Conservation (phyloP, 208 protist species). For the Crithidia expoeki region DNA sequence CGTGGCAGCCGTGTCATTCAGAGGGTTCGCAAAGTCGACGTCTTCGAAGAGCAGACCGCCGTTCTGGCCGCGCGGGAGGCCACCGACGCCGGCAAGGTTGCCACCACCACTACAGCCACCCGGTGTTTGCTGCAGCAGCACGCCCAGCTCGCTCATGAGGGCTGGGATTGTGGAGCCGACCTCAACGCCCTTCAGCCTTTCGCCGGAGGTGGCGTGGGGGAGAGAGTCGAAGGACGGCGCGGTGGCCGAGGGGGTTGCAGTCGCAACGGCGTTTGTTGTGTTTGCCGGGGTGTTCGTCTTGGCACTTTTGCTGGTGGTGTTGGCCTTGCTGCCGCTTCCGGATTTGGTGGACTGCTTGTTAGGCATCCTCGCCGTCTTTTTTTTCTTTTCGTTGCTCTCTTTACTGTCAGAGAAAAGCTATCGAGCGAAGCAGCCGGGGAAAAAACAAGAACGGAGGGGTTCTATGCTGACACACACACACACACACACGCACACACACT, state of each 20-base stretch:
- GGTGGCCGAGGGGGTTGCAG: slow-evolving; percentile 5
- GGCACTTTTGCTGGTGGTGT: background rate
- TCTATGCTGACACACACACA: no score
- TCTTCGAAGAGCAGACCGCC: slow-evolving; percentile 41
- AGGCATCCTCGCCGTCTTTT: slow-evolving; percentile 6
- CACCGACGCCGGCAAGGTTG: no score
- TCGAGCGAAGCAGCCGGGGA: no score
- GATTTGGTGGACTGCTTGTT: slow-evolving; percentile 23
- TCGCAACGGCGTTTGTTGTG: background rate
- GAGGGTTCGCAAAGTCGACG: slow-evolving; percentile 8
- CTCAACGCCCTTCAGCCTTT: slow-evolving; percentile 31
- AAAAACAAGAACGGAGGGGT: no score
- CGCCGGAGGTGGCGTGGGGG: slow-evolving; percentile 33
- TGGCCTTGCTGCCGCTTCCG: slow-evolving; percentile 1
- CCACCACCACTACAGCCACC: slow-evolving; percentile 6
- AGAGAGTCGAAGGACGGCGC: slow-evolving; percentile 29
- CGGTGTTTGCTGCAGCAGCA: slow-evolving; percentile 34
- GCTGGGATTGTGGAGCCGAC: slow-evolving; percentile 32
- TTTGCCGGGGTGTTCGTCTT: slow-evolving; percentile 10
- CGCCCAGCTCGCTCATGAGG: slow-evolving; percentile 38
- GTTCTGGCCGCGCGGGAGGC: slow-evolving; percentile 33
- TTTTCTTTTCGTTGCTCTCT: background rate
- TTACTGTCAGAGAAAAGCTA: no score
- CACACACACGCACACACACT: no score
- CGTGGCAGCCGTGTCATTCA: background rate